These are phyloP conservation scores for Petunia secreta DNA, from an alignment of 257 asterid species.

Conservation along the genomic window DNA sequence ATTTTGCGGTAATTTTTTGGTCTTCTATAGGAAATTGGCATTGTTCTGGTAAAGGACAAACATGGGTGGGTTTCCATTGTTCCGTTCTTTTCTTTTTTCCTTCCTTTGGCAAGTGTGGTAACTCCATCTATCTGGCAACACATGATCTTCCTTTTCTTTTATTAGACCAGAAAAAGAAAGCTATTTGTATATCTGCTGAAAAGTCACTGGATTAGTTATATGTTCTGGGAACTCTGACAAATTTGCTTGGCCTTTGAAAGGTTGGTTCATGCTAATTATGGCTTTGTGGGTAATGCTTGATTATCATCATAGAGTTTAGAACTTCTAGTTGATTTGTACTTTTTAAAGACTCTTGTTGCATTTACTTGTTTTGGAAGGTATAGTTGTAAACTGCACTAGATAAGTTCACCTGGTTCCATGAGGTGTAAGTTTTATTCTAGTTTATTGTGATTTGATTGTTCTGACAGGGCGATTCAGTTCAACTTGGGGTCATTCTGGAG, in stretches of 20 bases:
- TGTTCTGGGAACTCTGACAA: constrained; percentile 17
- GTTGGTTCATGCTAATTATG: not conserved
- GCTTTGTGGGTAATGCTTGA: constrained; percentile 5
- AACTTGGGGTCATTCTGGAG: constrained; percentile 51
- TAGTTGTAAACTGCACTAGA: not conserved
- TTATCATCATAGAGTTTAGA: constrained; percentile 8
- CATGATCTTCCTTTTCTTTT: not conserved
- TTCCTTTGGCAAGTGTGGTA: constrained; percentile 1
- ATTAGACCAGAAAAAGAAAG: not conserved
- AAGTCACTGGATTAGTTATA: not conserved
- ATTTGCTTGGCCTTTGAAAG: constrained; percentile 11
- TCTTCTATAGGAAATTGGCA: constrained; percentile 5
- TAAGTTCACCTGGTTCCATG: constrained; percentile 15
- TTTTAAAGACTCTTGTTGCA: constrained; percentile 38
- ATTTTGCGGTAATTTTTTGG: not conserved
- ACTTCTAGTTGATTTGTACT: constrained; percentile 62
- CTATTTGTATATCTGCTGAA: constrained; percentile 8
- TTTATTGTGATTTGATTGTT: constrained; percentile 9
- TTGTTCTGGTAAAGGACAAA: not conserved
- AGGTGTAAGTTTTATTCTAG: constrained; percentile 50
- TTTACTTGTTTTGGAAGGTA: constrained; percentile 14
- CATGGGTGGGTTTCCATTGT: not conserved
- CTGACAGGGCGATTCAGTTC: constrained; percentile 38
- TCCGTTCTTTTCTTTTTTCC: not conserved
- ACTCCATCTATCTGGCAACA: constrained; percentile 5